Base-by-base conservation (phyloP, 2,329 filamentous ascomycete species). In the Neocucurbitaria cava region DNA sequence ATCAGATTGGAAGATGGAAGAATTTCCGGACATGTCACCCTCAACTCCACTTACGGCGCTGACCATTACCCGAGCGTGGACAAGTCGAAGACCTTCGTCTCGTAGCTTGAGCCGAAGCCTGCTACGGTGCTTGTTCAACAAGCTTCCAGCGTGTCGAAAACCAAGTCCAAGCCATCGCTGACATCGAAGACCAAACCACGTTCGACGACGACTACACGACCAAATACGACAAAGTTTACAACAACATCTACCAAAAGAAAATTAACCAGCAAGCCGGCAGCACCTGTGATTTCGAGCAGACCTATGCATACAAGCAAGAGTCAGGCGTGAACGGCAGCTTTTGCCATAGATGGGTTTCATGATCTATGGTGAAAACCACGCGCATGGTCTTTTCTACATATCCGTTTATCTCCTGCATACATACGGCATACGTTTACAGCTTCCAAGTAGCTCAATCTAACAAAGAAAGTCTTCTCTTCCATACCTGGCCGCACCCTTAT, bases 41-140 rank as follows among this genome's bases (percentile, higher is more conserved):
- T 89, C 45, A 89, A 89, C 62, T 71, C 77, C 1, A 89, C 86
- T 0, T 89, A 83, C 57, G 85, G 86, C 1, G 59, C 66, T 3
- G 86, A 89, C 67, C 54, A 58, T 24, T 89, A 89, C 66, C 77
- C 80, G 1, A 18, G 39, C 10, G 67, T 66, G 15, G 44, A 42
- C 5, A 53, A 52, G 21, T 17, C 21, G 9, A 58, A 57, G 36
- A 58, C 38, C 28, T 59, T 50, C n/a, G 49, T 39, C 26, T 35
- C 30, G n/a, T 59, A 56, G 52, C 38, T 20, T 30, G 23, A 51
- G 39, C 28, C 35, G 5, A 30, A 33, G 23, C 38, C 49, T 26
- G 21, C 48, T 21, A 26, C 21, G 30, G 31, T 13, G 30, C 3
- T 21, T n/a, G n/a, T 13, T n/a, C 30, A 45, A 21, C 26, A 11